Conservation (phyloP, 2,329 filamentous ascomycete genomes). For the Pseudofabraea citricarpa region DNA sequence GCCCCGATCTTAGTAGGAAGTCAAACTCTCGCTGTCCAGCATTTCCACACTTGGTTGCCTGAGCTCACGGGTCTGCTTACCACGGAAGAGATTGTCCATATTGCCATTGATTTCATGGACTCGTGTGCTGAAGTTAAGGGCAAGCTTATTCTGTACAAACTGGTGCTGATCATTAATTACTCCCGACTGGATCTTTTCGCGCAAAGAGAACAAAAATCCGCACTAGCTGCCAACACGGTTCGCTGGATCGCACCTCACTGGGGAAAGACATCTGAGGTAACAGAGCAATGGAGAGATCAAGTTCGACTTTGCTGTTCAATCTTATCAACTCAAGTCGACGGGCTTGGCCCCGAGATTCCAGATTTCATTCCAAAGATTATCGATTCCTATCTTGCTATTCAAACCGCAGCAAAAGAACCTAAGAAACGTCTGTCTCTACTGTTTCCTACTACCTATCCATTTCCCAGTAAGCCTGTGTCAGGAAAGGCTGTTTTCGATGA, state of each 20-base stretch:
- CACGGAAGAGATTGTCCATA: slow-evolving; percentile 81
- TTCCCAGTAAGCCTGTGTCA: slow-evolving; percentile 66
- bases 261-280: slow-evolving; percentile 70
- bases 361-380: slow-evolving; percentile 89
- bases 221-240: slow-evolving; percentile 75
- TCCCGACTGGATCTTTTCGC: slow-evolving; percentile 77
- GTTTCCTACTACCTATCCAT: slow-evolving; percentile 87
- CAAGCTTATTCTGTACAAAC: slow-evolving; percentile 86
- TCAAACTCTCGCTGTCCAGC: slow-evolving; percentile 90
- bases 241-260: slow-evolving; percentile 92
- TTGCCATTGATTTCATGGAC: slow-evolving; percentile 91
- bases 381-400: slow-evolving; percentile 79
- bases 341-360: slow-evolving; percentile 75
- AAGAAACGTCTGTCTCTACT: slow-evolving; percentile 75
- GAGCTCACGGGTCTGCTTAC: slow-evolving; percentile 74
- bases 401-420: slow-evolving; percentile 45
- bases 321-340: slow-evolving; percentile 76
- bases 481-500: slow-evolving; percentile 69
- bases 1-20: slow-evolving; percentile 86
- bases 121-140: slow-evolving; percentile 84
- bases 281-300: slow-evolving; percentile 86
- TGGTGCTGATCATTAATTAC: slow-evolving; percentile 90
- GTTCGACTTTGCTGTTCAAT: slow-evolving; percentile 91
- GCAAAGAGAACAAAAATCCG: slow-evolving; percentile 67
- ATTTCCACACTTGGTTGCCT: slow-evolving; percentile 96